phyloP scores from a whole-genome alignment of 192 early-diverging fungal species.

The Coemansia guatemalensis region DNA sequence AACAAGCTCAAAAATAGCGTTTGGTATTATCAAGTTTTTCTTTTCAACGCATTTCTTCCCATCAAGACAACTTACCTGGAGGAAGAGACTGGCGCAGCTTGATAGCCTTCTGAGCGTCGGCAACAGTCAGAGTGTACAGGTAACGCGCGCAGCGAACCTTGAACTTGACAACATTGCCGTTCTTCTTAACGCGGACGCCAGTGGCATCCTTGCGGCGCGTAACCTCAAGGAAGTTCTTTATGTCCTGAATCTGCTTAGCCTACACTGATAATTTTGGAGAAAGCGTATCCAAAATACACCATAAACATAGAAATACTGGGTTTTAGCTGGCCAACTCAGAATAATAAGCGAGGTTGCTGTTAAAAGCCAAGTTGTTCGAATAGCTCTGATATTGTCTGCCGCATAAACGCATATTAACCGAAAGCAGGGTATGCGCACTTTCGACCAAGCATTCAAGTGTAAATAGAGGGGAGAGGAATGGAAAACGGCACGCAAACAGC shows the following conservation, averaged over 20 bases:
- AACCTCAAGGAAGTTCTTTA: constrained; percentile 97
- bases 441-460: neutral
- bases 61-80: constrained; percentile 52
- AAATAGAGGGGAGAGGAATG: neutral
- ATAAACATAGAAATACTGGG: neutral
- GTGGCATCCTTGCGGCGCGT: constrained; percentile 95
- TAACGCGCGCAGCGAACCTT: constrained; percentile 98
- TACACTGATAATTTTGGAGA: constrained; percentile 32
- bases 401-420: neutral
- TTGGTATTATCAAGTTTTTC: neutral
- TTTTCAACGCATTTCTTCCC: neutral
- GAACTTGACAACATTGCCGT: constrained; percentile 89
- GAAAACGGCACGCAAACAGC: neutral
- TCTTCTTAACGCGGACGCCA: constrained; percentile 96
- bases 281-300: neutral
- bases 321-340: no score
- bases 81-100: constrained; percentile 96
- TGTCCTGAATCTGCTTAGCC: constrained; percentile 97
- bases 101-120: constrained; percentile 91
- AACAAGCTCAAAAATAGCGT: neutral
- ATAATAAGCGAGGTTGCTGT: neutral
- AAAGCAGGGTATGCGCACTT: neutral
- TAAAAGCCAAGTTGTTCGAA: neutral
- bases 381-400: neutral
- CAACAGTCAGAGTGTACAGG: constrained; percentile 96